These are phyloP conservation scores for Axilococcus clingmanii DNA, from an alignment of 139 green algal genomes.

Conservation along the genomic window DNA sequence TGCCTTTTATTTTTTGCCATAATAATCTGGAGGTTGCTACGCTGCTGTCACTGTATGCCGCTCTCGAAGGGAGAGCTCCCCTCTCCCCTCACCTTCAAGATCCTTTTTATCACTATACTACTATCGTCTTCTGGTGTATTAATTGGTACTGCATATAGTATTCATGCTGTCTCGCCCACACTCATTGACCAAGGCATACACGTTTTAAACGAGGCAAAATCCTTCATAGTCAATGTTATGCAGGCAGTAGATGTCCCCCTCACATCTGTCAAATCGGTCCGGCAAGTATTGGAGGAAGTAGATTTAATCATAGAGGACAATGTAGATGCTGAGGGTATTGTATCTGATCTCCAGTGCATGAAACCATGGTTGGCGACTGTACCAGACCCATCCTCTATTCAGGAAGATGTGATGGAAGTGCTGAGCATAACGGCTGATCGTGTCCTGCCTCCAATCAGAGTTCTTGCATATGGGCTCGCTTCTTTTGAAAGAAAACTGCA, in stretches of 20 bases:
- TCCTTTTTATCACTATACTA: too few relatives aligned
- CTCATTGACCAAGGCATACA: background rate
- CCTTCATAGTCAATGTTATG: background rate
- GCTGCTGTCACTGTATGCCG: too few relatives aligned
- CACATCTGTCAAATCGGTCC: background rate
- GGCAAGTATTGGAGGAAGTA: background rate
- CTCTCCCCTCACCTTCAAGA: too few relatives aligned
- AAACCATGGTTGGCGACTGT: constrained; percentile 5
- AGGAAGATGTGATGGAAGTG: background rate
- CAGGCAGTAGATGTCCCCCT: constrained; percentile 3
- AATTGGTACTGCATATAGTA: constrained; percentile 2
- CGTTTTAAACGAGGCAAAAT: background rate
- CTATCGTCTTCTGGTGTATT: too few relatives aligned
- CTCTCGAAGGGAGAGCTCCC: too few relatives aligned
- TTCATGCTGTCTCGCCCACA: background rate
- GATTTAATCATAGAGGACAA: background rate
- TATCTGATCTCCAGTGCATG: too few relatives aligned
- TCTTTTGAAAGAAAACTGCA: background rate
- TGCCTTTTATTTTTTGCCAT: constrained; percentile 5
- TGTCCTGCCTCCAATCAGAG: background rate
- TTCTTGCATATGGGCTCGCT: too few relatives aligned
- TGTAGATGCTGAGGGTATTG: too few relatives aligned
- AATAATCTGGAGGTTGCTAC: constrained; percentile 10
- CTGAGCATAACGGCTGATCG: background rate
- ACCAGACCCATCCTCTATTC: constrained; percentile 6